Evolutionary conservation across 176 grass and related monocot genomes (phyloP).

Genomic region (Carex parvula): DNA sequence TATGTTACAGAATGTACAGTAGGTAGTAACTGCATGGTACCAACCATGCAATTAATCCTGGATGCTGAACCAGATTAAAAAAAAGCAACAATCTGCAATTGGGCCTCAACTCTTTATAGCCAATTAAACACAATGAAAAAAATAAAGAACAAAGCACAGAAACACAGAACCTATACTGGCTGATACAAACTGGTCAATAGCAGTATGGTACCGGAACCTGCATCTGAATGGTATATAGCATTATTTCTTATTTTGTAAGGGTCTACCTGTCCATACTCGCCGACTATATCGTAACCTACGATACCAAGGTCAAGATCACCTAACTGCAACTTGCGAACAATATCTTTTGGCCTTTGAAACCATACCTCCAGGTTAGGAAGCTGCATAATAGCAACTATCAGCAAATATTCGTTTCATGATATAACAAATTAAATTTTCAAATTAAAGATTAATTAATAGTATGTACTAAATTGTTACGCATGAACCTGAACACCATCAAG

Average conservation of each 20-base stretch:
- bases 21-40: background rate
- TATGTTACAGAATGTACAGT: background rate
- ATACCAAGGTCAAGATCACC: slow-evolving; percentile 93
- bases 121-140: background rate
- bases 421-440: background rate
- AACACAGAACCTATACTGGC: background rate
- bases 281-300: slow-evolving; percentile 81
- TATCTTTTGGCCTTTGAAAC: slow-evolving; percentile 96
- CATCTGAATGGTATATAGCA: background rate
- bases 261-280: slow-evolving; percentile 64
- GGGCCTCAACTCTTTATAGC: background rate
- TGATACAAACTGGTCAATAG: background rate
- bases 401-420: background rate
- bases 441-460: background rate
- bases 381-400: slow-evolving; percentile 29
- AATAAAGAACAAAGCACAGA: background rate
- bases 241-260: background rate
- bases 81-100: background rate
- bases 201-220: background rate
- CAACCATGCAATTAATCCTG: background rate
- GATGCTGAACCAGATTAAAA: background rate
- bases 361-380: slow-evolving; percentile 90
- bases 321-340: slow-evolving; percentile 71
- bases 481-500: background rate
- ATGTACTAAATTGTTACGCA: background rate